Conservation (phyloP, 2,329 filamentous ascomycete species). For the Sarocladiaceae sp. region DNA sequence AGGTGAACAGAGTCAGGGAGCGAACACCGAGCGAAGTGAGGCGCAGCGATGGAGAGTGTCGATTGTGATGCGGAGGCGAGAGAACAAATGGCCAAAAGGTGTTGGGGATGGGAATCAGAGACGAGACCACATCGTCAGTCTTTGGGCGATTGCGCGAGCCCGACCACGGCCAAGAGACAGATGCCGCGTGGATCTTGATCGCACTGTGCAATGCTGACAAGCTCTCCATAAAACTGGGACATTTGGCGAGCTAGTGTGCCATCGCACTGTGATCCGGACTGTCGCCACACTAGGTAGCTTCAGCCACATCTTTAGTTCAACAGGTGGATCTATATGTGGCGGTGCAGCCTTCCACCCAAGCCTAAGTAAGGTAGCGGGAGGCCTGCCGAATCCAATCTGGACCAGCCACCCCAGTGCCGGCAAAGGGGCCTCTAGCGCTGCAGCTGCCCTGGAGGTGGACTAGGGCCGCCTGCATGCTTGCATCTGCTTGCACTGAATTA, state of each 20-base stretch:
- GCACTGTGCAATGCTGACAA: too few species aligned
- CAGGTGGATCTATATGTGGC: slow-evolving; percentile 3
- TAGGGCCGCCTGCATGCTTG: not conserved
- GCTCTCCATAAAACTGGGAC: too few species aligned
- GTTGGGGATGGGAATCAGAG: not conserved
- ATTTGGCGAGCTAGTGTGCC: too few species aligned
- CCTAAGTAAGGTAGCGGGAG: too few species aligned
- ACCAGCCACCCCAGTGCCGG: not conserved
- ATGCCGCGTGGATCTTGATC: not conserved
- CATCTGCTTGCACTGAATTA: slow-evolving; percentile 4
- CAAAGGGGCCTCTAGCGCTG: not conserved
- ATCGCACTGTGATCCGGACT: not conserved
- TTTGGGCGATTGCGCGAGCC: slow-evolving; percentile 4
- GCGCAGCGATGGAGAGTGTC: not conserved
- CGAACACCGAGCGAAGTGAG: not conserved
- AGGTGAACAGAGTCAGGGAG: not conserved
- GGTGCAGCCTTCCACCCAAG: slow-evolving; percentile 5
- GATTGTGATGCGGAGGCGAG: not conserved
- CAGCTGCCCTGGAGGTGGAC: not conserved
- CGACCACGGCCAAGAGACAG: not conserved
- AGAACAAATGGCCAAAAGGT: not conserved
- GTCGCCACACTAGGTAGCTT: not conserved
- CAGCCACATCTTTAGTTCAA: slow-evolving; percentile 2
- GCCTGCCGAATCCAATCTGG: too few species aligned
- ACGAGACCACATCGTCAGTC: slow-evolving; percentile 7